Percentiles rank a stretch among this genome's conserved stretches.
phyloP scores from a whole-genome alignment of 2,329 filamentous ascomycete genomes.

The Penicillium digitatum region DNA sequence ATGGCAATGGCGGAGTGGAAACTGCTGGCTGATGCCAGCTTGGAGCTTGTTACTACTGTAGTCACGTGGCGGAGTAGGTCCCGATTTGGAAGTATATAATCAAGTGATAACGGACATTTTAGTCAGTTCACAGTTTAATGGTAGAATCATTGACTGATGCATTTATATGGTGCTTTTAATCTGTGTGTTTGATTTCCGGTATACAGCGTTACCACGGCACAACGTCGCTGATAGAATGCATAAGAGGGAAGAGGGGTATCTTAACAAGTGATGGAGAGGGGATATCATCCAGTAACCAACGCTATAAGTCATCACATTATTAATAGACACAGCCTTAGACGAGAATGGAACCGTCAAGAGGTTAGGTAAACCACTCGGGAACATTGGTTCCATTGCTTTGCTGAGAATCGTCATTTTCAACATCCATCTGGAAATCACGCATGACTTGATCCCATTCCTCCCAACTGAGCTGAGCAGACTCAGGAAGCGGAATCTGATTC shows the following conservation, averaged over 20 bases:
- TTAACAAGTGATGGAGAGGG: conserved; percentile 17
- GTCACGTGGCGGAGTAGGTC: conserved; percentile 20
- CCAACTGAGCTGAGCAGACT: conserved; percentile 26
- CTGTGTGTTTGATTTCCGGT: background rate
- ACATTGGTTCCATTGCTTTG: conserved; percentile 21
- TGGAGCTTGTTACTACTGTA: conserved; percentile 25
- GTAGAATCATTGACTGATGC: background rate
- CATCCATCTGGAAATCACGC: conserved; percentile 38
- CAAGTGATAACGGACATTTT: background rate
- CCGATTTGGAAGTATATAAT: conserved; percentile 1
- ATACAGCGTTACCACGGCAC: background rate
- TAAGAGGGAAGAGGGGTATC: conserved; percentile 13
- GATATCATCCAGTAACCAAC: conserved; percentile 2
- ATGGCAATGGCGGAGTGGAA: conserved; percentile 18
- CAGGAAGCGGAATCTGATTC: conserved; percentile 16
- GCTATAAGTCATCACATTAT: conserved; percentile 13
- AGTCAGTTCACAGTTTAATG: background rate
- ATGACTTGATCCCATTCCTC: conserved; percentile 39
- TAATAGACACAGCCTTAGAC: background rate
- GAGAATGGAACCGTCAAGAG: background rate
- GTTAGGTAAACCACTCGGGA: conserved; percentile 30
- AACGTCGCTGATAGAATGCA: background rate
- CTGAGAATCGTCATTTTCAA: conserved; percentile 26
- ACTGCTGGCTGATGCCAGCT: conserved; percentile 24
- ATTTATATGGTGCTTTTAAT: background rate